Percentiles rank a stretch among this genome's conserved stretches.
phyloP scores from a whole-genome alignment of 345 rosid species.

The Nephelium lappaceum region DNA sequence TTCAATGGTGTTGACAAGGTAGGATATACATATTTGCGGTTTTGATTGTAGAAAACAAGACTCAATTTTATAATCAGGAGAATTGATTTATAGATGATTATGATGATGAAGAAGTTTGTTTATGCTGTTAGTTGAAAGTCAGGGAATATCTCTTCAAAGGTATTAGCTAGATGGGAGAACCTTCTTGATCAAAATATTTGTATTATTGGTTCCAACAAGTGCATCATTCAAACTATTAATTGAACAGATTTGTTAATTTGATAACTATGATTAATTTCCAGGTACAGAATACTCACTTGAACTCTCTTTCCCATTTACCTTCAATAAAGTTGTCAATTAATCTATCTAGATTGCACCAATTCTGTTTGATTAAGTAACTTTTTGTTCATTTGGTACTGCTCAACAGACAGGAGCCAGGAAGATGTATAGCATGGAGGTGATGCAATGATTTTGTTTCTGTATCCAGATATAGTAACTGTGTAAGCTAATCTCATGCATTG shows the following conservation, averaged over 20 bases:
- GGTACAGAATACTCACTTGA: neutral
- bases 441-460: neutral
- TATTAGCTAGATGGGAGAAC: neutral
- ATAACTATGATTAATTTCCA: neutral
- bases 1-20: too few relatives aligned
- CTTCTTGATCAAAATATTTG: neutral
- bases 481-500: slow-evolving; percentile 4
- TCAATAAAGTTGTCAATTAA: neutral
- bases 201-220: too few relatives aligned
- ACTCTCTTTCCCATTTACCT: neutral
- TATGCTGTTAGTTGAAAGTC: too few relatives aligned
- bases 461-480: neutral
- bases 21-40: too few relatives aligned
- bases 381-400: slow-evolving; percentile 11
- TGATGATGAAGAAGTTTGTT: too few relatives aligned
- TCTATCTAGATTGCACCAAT: neutral
- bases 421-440: slow-evolving; percentile 89
- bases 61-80: too few relatives aligned
- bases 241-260: neutral
- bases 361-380: slow-evolving; percentile 6
- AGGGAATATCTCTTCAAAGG: too few relatives aligned
- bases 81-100: too few relatives aligned
- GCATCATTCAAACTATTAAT: neutral
- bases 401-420: slow-evolving; percentile 93
- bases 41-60: too few relatives aligned